Conservation (phyloP, 148 eudicot species). For the Tetragonia tetragonoides region DNA sequence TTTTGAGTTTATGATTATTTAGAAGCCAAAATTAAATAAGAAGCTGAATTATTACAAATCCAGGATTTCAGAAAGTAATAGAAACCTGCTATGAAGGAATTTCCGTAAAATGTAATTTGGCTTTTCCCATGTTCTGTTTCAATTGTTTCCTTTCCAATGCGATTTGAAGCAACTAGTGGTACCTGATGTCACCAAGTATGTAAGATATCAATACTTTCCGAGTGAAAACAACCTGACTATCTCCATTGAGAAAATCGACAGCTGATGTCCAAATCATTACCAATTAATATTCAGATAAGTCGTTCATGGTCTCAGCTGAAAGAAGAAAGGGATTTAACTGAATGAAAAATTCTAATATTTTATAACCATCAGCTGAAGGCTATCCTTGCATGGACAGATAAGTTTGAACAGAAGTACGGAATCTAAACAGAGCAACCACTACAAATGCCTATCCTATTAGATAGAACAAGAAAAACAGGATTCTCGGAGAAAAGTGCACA, state of each 20-base stretch:
- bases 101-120: constrained; percentile 94
- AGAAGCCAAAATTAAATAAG: neutral
- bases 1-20: neutral
- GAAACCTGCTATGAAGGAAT: constrained; percentile 93
- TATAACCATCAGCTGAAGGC: no score
- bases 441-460: neutral
- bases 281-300: neutral
- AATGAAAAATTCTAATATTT: neutral
- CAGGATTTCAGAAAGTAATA: neutral
- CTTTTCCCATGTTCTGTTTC: constrained; percentile 92
- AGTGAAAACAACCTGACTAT: neutral
- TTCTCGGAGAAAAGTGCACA: neutral
- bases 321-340: neutral
- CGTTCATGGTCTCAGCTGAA: neutral
- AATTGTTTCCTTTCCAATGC: constrained; percentile 80
- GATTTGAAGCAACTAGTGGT: constrained; percentile 96
- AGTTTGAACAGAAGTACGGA: neutral
- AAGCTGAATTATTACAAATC: neutral
- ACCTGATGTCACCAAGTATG: constrained; percentile 46
- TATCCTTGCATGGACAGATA: neutral
- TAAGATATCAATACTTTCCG: constrained; percentile 8
- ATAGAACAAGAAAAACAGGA: neutral
- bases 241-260: no score
- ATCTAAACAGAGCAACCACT: neutral
- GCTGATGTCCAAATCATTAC: neutral